Percentiles rank a stretch among this genome's conserved stretches.
phyloP scores from a whole-genome alignment of 768 basidiomycete species.

The Rhodotorula paludigena region DNA sequence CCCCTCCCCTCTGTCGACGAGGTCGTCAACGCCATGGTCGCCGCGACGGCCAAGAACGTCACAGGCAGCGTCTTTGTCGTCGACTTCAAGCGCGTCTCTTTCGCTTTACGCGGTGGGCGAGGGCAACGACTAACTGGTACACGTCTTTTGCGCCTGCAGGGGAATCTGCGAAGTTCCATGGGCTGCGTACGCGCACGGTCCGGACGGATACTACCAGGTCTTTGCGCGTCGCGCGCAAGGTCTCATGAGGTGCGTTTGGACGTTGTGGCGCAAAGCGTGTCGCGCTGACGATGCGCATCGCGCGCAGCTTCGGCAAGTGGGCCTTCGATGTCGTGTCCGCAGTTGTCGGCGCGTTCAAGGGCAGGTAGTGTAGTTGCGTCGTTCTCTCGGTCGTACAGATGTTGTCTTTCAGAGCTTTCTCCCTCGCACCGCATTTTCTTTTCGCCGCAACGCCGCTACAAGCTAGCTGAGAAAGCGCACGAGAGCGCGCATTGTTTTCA shows the following conservation, averaged over 20 bases:
- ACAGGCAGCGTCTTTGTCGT: constrained; percentile 14
- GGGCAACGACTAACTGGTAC: too few relatives aligned
- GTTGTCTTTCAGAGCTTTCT: too few relatives aligned
- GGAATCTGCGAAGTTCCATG: constrained; percentile 23
- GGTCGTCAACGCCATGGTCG: constrained; percentile 56
- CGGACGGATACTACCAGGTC: constrained; percentile 12
- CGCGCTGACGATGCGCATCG: background rate
- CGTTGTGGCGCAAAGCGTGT: too few relatives aligned
- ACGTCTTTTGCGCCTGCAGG: too few relatives aligned
- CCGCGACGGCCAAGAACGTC: constrained; percentile 53
- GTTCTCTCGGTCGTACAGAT: too few relatives aligned
- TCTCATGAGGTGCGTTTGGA: constrained; percentile 11
- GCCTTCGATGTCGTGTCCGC: background rate
- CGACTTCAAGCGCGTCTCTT: constrained; percentile 18
- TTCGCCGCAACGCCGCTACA: too few relatives aligned
- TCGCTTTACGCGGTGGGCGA: too few relatives aligned
- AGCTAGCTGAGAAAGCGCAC: background rate
- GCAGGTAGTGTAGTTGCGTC: too few relatives aligned
- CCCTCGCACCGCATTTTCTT: background rate
- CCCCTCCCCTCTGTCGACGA: constrained; percentile 45
- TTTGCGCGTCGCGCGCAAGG: background rate
- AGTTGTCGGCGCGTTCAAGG: background rate
- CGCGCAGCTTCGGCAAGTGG: constrained; percentile 1
- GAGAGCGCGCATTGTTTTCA: background rate
- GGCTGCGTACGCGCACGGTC: background rate